Evolutionary conservation across 192 early-diverging fungal genomes (phyloP).

Genomic region (Borealophlyctis nickersoniae): DNA sequence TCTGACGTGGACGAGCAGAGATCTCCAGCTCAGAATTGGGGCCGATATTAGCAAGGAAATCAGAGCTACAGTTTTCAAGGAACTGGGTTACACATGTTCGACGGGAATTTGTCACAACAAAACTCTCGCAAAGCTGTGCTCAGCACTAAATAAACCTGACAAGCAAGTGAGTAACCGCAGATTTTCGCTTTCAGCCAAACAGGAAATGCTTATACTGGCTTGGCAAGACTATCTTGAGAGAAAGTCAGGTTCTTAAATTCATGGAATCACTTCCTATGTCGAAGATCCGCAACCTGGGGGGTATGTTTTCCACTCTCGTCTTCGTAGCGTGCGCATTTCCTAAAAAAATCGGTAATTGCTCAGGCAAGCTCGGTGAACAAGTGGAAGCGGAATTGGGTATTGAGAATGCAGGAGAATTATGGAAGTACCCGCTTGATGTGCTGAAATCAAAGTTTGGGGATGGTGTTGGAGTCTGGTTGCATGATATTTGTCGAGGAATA

Average conservation of each 20-base stretch:
- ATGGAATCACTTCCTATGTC: slow-evolving; percentile 64
- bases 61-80: slow-evolving; percentile 56
- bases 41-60: slow-evolving; percentile 68
- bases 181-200: background rate
- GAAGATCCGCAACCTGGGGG: slow-evolving; percentile 84
- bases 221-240: slow-evolving; percentile 68
- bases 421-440: slow-evolving; percentile 41
- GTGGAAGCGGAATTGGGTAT: slow-evolving; percentile 63
- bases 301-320: slow-evolving; percentile 42
- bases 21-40: slow-evolving; percentile 73
- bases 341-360: background rate
- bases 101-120: slow-evolving; percentile 79
- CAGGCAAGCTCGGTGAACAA: slow-evolving; percentile 59
- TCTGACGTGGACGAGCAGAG: slow-evolving; percentile 65
- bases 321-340: too few relatives aligned
- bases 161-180: slow-evolving; percentile 56
- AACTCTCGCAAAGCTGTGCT: slow-evolving; percentile 80
- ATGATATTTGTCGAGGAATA: slow-evolving; percentile 59
- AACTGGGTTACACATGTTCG: slow-evolving; percentile 73
- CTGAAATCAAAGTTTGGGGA: slow-evolving; percentile 54
- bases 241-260: slow-evolving; percentile 52
- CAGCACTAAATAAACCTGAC: slow-evolving; percentile 80
- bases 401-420: slow-evolving; percentile 55
- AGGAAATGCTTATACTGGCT: too few relatives aligned
- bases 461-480: slow-evolving; percentile 52